phyloP scores from a whole-genome alignment of 1,284 basidiomycete species.

The Xerocomus tenax region DNA sequence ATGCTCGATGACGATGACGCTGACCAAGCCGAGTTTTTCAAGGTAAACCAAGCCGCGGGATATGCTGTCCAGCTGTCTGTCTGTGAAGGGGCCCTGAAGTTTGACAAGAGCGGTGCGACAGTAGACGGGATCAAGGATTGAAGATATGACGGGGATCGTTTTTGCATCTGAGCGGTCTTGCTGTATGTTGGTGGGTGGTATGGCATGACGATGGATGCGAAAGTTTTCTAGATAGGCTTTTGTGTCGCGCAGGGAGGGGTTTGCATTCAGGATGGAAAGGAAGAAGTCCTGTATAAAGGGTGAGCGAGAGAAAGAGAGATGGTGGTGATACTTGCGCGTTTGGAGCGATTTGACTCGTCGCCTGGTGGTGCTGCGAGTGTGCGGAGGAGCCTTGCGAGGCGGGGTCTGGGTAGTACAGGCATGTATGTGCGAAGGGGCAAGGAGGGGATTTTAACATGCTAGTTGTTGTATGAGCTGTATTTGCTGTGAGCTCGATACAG shows the following conservation, averaged over 20 bases:
- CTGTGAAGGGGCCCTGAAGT: constrained; percentile 94
- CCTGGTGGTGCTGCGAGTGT: neutral
- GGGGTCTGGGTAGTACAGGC: neutral
- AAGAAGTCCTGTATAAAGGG: constrained; percentile 76
- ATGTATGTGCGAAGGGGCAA: neutral
- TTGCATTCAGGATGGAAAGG: constrained; percentile 86
- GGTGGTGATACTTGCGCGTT: constrained; percentile 38
- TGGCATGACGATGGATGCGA: constrained; percentile 35
- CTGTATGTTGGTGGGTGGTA: constrained; percentile 12
- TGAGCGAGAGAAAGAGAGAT: constrained; percentile 6
- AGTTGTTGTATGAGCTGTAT: constrained; percentile 20
- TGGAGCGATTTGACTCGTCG: constrained; percentile 12
- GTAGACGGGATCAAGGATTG: constrained; percentile 78
- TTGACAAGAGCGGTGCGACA: constrained; percentile 90
- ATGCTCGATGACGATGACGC: constrained; percentile 90
- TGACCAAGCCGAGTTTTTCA: constrained; percentile 89
- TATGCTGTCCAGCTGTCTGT: constrained; percentile 89
- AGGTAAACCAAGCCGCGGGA: constrained; percentile 90
- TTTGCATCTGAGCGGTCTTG: constrained; percentile 17
- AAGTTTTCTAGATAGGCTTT: constrained; percentile 86
- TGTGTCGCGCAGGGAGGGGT: constrained; percentile 87
- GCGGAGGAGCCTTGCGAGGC: neutral
- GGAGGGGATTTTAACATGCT: neutral
- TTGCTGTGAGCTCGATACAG: constrained; percentile 8
- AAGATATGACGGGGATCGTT: constrained; percentile 54